Percentiles rank a stretch among this genome's conserved stretches.
Evolutionary conservation across 805 yeast genomes (phyloP).

Genomic region (Komagataella ulmi): DNA sequence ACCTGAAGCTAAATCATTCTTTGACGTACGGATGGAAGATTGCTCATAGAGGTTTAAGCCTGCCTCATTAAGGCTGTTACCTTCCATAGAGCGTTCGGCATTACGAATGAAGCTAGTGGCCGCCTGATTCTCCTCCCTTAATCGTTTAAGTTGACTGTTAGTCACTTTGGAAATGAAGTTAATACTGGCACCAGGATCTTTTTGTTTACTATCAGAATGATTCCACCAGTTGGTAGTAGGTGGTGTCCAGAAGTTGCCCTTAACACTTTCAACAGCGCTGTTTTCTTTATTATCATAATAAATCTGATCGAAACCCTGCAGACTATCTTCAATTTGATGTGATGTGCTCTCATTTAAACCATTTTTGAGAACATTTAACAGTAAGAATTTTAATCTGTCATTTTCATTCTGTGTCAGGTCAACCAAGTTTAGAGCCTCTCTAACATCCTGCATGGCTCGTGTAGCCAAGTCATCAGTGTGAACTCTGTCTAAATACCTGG

Average conservation of each 20-base stretch:
- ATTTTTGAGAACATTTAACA: neutral
- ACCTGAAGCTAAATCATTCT: neutral
- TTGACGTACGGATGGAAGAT: neutral
- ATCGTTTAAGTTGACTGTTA: neutral
- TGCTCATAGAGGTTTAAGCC: neutral
- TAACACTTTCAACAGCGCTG: neutral
- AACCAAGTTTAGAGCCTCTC: slow-evolving; percentile 28
- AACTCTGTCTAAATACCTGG: slow-evolving; percentile 45
- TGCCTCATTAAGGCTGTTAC: neutral
- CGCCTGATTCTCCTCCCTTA: neutral
- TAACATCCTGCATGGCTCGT: slow-evolving; percentile 45
- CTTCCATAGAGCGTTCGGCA: neutral
- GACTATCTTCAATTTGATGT: neutral
- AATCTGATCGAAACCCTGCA: neutral
- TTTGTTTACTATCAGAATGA: neutral
- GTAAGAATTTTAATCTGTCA: slow-evolving; percentile 11
- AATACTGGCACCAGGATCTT: neutral
- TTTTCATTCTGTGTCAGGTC: slow-evolving; percentile 6
- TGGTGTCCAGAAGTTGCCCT: neutral
- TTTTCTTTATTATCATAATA: neutral
- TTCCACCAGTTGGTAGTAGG: neutral
- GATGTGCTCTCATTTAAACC: neutral
- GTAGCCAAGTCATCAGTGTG: slow-evolving; percentile 68
- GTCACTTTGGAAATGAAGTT: neutral
- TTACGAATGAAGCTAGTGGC: neutral